A percentile compares a stretch with the other conserved stretches of the same genome.
phyloP scores from a whole-genome alignment of 345 rosid species.

The Triadica sebifera region DNA sequence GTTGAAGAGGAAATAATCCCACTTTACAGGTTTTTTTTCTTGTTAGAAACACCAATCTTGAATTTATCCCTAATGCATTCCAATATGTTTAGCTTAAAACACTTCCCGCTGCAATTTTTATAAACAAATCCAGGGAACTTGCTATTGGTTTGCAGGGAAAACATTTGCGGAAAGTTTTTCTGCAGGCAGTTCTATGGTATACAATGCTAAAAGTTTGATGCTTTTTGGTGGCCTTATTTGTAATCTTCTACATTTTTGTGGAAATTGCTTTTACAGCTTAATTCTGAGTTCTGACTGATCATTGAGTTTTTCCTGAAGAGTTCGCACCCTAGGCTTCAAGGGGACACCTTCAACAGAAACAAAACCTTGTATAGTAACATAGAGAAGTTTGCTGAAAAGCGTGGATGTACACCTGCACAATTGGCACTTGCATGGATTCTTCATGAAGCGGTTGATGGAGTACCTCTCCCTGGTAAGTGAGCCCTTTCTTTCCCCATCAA shows the following conservation, averaged over 20 bases:
- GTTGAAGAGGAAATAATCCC: slow-evolving; percentile 15
- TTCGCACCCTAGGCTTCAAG: slow-evolving; percentile 5
- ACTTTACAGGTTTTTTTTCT: slow-evolving; percentile 11
- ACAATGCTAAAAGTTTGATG: background rate
- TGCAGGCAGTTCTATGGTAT: slow-evolving; percentile 1
- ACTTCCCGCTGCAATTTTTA: too few species aligned
- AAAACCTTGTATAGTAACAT: slow-evolving; percentile 19
- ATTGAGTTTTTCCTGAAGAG: background rate
- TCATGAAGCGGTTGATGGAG: slow-evolving; percentile 32
- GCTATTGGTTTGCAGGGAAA: slow-evolving; percentile 17
- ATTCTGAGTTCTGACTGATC: slow-evolving; percentile 1
- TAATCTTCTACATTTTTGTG: background rate
- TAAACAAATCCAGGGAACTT: slow-evolving; percentile 7
- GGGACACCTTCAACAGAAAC: slow-evolving; percentile 31
- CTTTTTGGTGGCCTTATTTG: background rate
- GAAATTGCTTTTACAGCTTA: background rate
- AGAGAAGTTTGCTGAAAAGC: slow-evolving; percentile 27
- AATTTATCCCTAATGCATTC: too few species aligned
- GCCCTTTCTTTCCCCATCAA: too few species aligned
- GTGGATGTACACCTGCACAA: slow-evolving; percentile 31
- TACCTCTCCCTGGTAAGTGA: slow-evolving; percentile 43
- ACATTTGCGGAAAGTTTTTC: slow-evolving; percentile 10
- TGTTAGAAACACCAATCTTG: too few species aligned
- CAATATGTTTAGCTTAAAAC: too few species aligned
- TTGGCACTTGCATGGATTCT: slow-evolving; percentile 42